Conservation (phyloP, 257 asterid species). For the Penstemon barbatus region DNA sequence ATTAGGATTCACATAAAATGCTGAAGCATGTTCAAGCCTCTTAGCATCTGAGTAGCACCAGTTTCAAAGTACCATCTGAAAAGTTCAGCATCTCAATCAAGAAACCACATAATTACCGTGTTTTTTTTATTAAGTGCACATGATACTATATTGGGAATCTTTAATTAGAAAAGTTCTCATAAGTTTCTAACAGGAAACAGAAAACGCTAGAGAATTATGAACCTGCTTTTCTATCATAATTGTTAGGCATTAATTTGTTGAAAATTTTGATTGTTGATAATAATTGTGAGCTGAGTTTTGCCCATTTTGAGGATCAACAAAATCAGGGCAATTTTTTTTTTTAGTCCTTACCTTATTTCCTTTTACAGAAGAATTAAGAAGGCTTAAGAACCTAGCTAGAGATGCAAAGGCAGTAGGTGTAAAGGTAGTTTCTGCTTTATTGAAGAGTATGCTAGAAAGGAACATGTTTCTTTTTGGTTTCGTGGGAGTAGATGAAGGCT, state of each 20-base stretch:
- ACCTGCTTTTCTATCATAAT: neutral
- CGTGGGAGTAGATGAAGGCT: slow-evolving; percentile 64
- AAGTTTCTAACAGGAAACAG: neutral
- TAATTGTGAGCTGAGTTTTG: slow-evolving; percentile 1
- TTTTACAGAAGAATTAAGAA: slow-evolving; percentile 62
- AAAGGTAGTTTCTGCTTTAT: slow-evolving; percentile 52
- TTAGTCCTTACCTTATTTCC: slow-evolving; percentile 14
- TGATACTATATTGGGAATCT: neutral
- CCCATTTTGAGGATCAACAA: neutral
- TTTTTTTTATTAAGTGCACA: neutral
- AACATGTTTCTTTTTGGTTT: slow-evolving; percentile 77
- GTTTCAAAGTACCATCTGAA: neutral
- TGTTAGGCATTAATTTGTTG: neutral
- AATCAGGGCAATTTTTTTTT: neutral
- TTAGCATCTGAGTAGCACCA: neutral
- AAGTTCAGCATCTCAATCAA: neutral
- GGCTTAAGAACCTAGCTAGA: slow-evolving; percentile 46
- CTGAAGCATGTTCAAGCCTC: slow-evolving; percentile 4
- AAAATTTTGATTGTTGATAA: slow-evolving; percentile 1
- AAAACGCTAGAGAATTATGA: neutral
- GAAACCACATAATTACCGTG: neutral
- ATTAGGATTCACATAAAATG: neutral
- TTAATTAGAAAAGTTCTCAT: neutral
- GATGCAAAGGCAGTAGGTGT: slow-evolving; percentile 56
- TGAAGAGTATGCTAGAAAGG: slow-evolving; percentile 67